Base-by-base conservation (phyloP, 345 rosid species). In the Reutealis trisperma region DNA sequence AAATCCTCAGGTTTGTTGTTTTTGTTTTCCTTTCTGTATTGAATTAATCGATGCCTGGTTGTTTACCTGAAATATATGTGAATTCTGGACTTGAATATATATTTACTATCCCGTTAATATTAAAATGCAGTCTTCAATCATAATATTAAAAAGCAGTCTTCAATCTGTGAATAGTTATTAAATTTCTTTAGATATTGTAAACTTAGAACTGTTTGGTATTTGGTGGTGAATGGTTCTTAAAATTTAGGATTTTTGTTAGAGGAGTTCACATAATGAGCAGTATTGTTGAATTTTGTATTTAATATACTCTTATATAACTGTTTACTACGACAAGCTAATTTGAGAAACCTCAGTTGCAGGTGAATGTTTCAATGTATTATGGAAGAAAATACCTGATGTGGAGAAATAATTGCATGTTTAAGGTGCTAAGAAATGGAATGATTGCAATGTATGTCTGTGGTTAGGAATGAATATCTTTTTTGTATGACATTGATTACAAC, bases 1-100 rank as follows among this genome's bases (percentile, higher is more conserved):
- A 91, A 87, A 87, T 89, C 77, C 97, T 95, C 67, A 92, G 93
- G 98, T 95, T 22, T 22, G 13, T 47, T 24, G 19, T 52, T 51
- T 52, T 51, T 63, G 19, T 55, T 59, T 63, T 66, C 63, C 34
- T 32, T 22, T 37, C 41, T 9, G 0, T 42, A 16, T 42, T 66
- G 21, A 49, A 27, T 70, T 10, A 6, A 14, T 8, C 6, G 41
- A 24, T 25, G 1, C 13, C 25, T 47, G n/a, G 2, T 54, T 54
- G n/a, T 54, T 54, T 54, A 8, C n/a, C 22, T 54, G 19, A 22
- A 16, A 5, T 3, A 54, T 15, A 54, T 15, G n/a, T 47, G 19
- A 27, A 47, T 68, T 12, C 55, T 8, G 14, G 51, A 47, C 51
- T 1, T 47, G 14, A 15, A 47, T 47, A 47, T 9, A 47, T 27